phyloP scores from a whole-genome alignment of 106 monocot genomes.

The Acanthochlamys bracteata region DNA sequence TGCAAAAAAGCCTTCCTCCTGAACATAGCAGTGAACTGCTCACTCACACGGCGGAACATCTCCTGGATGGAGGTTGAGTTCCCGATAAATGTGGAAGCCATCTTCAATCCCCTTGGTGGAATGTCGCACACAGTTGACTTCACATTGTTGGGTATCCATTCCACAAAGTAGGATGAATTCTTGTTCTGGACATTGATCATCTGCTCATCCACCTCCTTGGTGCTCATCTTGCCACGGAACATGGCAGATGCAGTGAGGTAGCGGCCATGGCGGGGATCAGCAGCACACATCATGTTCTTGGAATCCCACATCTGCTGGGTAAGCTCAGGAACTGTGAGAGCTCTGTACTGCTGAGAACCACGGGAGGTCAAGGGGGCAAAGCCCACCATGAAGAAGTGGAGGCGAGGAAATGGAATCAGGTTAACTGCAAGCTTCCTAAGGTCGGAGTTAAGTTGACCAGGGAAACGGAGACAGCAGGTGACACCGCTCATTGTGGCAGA shows the following conservation, averaged over 20 bases:
- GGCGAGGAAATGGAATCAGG: constrained; percentile 2
- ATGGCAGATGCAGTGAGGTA: constrained; percentile 6
- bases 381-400: constrained; percentile 7
- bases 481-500: constrained; percentile 4
- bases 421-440: constrained; percentile 4
- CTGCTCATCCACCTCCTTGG: constrained; percentile 2
- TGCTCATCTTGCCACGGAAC: constrained; percentile 10
- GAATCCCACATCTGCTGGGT: constrained; percentile 5
- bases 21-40: constrained; percentile 40
- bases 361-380: constrained; percentile 1
- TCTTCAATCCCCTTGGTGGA: constrained; percentile 5
- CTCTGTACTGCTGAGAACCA: constrained; percentile 3
- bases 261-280: constrained; percentile 1
- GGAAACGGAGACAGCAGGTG: constrained; percentile 3
- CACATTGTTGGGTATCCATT: constrained; percentile 8
- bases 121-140: constrained; percentile 6
- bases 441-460: constrained; percentile 1
- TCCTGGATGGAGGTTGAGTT: constrained; percentile 2
- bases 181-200: constrained; percentile 6
- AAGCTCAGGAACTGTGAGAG: constrained; percentile 4
- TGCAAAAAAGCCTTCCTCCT: constrained; percentile 44
- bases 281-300: constrained; percentile 7
- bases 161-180: constrained; percentile 1
- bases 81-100: constrained; percentile 3
- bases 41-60: constrained; percentile 14